phyloP scores from a whole-genome alignment of 2,329 filamentous ascomycete genomes.

The Pseudogymnoascus sp. region DNA sequence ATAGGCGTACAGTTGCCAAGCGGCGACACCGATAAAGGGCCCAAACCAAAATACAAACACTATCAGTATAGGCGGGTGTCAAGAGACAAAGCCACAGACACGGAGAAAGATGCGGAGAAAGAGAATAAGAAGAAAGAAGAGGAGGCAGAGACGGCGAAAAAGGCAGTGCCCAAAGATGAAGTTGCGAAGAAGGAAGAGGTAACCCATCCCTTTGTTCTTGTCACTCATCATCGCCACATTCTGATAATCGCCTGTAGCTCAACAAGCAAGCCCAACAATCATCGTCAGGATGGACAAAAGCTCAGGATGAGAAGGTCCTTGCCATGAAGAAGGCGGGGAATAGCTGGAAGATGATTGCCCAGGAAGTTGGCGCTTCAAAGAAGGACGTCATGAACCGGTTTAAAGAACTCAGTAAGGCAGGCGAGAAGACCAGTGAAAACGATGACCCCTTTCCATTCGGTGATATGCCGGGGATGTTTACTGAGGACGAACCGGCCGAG shows the following conservation, averaged over 20 bases:
- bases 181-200: slow-evolving; percentile 8
- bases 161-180: neutral
- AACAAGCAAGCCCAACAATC: neutral
- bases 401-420: slow-evolving; percentile 13
- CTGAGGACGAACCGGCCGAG: neutral
- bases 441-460: neutral
- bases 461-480: slow-evolving; percentile 3
- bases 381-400: slow-evolving; percentile 15
- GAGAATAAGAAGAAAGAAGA: neutral
- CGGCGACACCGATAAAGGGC: neutral
- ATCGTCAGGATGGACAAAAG: slow-evolving; percentile 12
- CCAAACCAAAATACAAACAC: neutral
- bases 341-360: slow-evolving; percentile 21
- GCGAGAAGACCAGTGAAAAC: neutral
- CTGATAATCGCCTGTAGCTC: neutral
- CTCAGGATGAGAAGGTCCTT: slow-evolving; percentile 22
- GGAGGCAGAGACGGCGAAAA: slow-evolving; percentile 1
- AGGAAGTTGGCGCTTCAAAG: slow-evolving; percentile 12
- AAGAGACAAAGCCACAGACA: neutral
- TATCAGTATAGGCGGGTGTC: neutral
- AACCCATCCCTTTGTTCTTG: neutral
- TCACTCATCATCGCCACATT: neutral
- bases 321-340: slow-evolving; percentile 22
- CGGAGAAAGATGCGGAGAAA: slow-evolving; percentile 7
- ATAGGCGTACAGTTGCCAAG: neutral